A percentile compares a stretch with the other conserved stretches of the same genome.
These are phyloP conservation scores for Zea mays DNA, from an alignment of 176 grass and related monocot genomes.

Conservation along the genomic window DNA sequence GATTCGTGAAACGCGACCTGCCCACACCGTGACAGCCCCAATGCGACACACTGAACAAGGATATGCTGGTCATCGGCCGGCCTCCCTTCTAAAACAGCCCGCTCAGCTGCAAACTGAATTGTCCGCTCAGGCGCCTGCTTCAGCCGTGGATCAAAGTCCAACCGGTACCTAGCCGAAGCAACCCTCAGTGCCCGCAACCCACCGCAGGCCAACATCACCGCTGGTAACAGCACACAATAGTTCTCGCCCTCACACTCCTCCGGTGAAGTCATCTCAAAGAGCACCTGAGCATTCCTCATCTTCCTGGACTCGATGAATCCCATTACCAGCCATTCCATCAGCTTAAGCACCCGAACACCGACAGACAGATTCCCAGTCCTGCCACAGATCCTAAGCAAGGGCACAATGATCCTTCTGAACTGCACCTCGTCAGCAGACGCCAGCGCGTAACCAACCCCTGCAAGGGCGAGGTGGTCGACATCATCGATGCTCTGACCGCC, in stretches of 20 bases:
- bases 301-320: slow-evolving; percentile 53
- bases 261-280: slow-evolving; percentile 41
- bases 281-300: slow-evolving; percentile 54
- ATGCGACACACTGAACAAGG: slow-evolving; percentile 65
- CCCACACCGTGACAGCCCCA: slow-evolving; percentile 67
- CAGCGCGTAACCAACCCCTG: slow-evolving; percentile 65
- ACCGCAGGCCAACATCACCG: slow-evolving; percentile 63
- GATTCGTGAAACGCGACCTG: slow-evolving; percentile 48
- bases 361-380: slow-evolving; percentile 16
- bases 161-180: slow-evolving; percentile 52
- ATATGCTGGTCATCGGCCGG: slow-evolving; percentile 21
- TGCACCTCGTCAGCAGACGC: slow-evolving; percentile 36
- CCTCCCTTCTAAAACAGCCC: slow-evolving; percentile 35
- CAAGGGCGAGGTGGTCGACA: slow-evolving; percentile 44
- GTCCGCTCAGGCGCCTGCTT: slow-evolving; percentile 56
- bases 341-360: slow-evolving; percentile 61
- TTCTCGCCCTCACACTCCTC: slow-evolving; percentile 38
- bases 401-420: slow-evolving; percentile 35
- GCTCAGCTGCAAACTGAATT: slow-evolving; percentile 55
- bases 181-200: slow-evolving; percentile 51
- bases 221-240: slow-evolving; percentile 40
- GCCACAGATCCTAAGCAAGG: slow-evolving; percentile 55
- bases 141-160: slow-evolving; percentile 58
- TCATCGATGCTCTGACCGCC: slow-evolving; percentile 1
- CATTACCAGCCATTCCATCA: slow-evolving; percentile 75